Conservation (phyloP, 208 protist species). For the Trypanosoma boissoni region DNA sequence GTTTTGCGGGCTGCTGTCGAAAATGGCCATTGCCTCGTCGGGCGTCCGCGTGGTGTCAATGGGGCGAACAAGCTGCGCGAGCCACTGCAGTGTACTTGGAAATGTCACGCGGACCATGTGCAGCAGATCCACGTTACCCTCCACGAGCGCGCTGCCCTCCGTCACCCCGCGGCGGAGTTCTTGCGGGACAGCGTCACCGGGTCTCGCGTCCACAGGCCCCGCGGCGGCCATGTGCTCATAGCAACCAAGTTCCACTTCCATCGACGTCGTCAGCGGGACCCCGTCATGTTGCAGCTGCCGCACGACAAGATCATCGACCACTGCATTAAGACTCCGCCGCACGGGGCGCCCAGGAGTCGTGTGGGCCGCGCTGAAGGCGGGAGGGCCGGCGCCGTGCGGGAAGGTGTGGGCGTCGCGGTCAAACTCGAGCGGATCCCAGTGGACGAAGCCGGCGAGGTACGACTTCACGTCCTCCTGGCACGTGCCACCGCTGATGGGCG, state of each 20-base stretch:
- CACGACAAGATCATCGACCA: constrained; percentile 59
- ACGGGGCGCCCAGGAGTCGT: neutral
- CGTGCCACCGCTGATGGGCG: constrained; percentile 12
- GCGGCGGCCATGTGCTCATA: constrained; percentile 16
- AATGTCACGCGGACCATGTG: constrained; percentile 13
- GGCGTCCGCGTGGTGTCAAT: too few species aligned
- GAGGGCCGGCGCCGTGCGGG: neutral
- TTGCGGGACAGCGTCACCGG: constrained; percentile 15
- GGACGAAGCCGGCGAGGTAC: constrained; percentile 41
- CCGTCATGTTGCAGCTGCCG: constrained; percentile 64
- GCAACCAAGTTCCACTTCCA: constrained; percentile 23
- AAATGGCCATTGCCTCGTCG: too few species aligned
- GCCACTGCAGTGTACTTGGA: constrained; percentile 21
- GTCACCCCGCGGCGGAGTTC: constrained; percentile 25
- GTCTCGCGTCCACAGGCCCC: neutral
- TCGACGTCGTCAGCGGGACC: constrained; percentile 18
- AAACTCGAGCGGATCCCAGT: constrained; percentile 29
- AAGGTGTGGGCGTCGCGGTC: neutral
- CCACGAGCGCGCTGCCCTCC: neutral
- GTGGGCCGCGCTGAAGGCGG: neutral
- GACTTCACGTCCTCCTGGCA: constrained; percentile 36
- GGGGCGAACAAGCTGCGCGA: constrained; percentile 12
- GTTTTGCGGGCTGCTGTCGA: too few species aligned
- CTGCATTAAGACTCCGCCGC: constrained; percentile 30
- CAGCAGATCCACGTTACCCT: constrained; percentile 3